Conservation (phyloP, 2,329 filamentous ascomycete species). For the Fusarium sulawesiense region DNA sequence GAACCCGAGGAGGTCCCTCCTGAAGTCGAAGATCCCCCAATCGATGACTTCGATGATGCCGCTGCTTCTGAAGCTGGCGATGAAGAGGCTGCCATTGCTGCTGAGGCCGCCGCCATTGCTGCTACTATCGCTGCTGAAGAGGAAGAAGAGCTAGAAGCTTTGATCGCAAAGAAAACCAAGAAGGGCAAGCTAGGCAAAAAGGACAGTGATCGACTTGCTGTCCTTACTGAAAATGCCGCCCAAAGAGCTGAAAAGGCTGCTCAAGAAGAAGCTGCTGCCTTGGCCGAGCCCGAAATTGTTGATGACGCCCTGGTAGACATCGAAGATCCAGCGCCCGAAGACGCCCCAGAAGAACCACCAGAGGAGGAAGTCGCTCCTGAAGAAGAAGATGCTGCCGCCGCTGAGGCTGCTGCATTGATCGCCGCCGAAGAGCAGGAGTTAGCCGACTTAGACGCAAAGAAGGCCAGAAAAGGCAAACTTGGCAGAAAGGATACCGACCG, state of each 20-base stretch:
- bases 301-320: constrained; percentile 24
- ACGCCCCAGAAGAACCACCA: constrained; percentile 30
- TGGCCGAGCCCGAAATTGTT: constrained; percentile 30
- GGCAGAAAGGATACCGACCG: constrained; percentile 60
- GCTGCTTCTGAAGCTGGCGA: constrained; percentile 18
- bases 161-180: constrained; percentile 34
- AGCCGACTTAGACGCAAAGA: constrained; percentile 59
- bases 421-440: constrained; percentile 54
- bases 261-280: constrained; percentile 25
- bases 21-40: not conserved
- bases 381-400: constrained; percentile 43
- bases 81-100: constrained; percentile 43
- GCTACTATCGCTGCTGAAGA: constrained; percentile 32
- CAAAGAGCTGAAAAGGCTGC: constrained; percentile 22
- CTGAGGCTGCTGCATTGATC: constrained; percentile 28
- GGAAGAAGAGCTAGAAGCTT: constrained; percentile 37
- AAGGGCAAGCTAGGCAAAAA: constrained; percentile 42
- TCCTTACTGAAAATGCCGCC: constrained; percentile 37
- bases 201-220: constrained; percentile 35
- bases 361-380: constrained; percentile 7
- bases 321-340: constrained; percentile 28
- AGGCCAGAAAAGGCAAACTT: constrained; percentile 60
- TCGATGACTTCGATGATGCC: constrained; percentile 37
- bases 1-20: constrained; percentile 39
- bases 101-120: constrained; percentile 45